Percentiles rank a stretch among this genome's conserved stretches.
Conservation (phyloP, 1,284 basidiomycete genomes). For the Ustilago shanxiensis region DNA sequence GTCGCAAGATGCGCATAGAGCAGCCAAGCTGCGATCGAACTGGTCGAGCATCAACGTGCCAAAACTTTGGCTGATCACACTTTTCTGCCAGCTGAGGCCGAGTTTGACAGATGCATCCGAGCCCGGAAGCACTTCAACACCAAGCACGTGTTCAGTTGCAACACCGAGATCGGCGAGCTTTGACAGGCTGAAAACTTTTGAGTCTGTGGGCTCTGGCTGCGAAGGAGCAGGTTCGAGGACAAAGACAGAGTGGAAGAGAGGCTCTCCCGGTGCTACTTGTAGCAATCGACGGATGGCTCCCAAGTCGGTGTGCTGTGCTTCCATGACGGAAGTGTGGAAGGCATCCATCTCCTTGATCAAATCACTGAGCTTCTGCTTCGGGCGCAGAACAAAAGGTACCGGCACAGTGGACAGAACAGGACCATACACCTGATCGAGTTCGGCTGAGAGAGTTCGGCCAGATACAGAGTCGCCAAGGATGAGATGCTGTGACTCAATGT, state of each 20-base stretch:
- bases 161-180: constrained; percentile 55
- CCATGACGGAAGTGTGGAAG: constrained; percentile 51
- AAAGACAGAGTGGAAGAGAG: constrained; percentile 67
- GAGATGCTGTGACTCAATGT: constrained; percentile 60
- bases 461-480: constrained; percentile 67
- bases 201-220: constrained; percentile 1
- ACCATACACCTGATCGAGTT: constrained; percentile 56
- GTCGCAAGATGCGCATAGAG: constrained; percentile 31
- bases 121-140: constrained; percentile 58
- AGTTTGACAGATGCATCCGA: constrained; percentile 43
- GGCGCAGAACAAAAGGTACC: constrained; percentile 51
- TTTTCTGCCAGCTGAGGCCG: constrained; percentile 50
- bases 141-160: constrained; percentile 63
- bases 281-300: constrained; percentile 63
- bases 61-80: constrained; percentile 39
- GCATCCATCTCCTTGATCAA: constrained; percentile 46
- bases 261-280: constrained; percentile 50
- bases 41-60: constrained; percentile 53
- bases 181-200: constrained; percentile 24
- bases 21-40: constrained; percentile 45
- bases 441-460: constrained; percentile 46
- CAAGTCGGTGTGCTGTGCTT: constrained; percentile 51
- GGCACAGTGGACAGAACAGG: constrained; percentile 66
- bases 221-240: constrained; percentile 60
- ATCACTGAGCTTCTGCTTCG: constrained; percentile 25